Percentiles rank a stretch among this genome's conserved stretches.
These are phyloP conservation scores for Tetrahymena malaccensis DNA, from an alignment of 73 alveolate species.

Conservation along the genomic window DNA sequence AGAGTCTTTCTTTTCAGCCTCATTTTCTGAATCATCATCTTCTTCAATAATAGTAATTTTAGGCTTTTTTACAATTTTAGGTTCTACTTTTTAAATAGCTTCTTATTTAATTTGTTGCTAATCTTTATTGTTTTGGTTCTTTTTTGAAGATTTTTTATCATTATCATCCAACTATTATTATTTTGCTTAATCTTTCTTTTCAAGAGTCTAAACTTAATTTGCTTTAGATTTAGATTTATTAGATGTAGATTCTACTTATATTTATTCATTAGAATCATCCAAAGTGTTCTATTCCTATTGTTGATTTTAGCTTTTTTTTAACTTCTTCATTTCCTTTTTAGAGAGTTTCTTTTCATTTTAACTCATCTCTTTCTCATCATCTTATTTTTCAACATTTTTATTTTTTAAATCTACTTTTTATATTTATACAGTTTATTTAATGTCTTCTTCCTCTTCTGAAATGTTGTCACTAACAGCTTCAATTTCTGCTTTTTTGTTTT, in stretches of 20 bases:
- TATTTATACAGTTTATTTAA: background rate
- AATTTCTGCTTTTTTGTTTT: background rate
- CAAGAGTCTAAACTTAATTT: background rate
- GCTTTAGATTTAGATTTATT: background rate
- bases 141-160: background rate
- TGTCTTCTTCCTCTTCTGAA: background rate
- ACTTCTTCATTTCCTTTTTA: background rate
- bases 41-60: background rate
- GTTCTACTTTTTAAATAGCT: background rate
- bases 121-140: background rate
- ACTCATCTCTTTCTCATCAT: background rate
- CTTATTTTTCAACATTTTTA: background rate
- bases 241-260: background rate
- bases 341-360: background rate
- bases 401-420: background rate
- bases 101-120: background rate
- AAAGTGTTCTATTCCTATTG: background rate
- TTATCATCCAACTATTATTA: background rate
- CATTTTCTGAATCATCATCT: background rate
- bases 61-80: background rate
- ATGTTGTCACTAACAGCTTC: background rate
- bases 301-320: background rate
- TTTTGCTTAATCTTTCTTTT: background rate
- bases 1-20: background rate
- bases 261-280: background rate